Base-by-base conservation (phyloP, 306 rosid genomes). In the Dalbergia oliveri region DNA sequence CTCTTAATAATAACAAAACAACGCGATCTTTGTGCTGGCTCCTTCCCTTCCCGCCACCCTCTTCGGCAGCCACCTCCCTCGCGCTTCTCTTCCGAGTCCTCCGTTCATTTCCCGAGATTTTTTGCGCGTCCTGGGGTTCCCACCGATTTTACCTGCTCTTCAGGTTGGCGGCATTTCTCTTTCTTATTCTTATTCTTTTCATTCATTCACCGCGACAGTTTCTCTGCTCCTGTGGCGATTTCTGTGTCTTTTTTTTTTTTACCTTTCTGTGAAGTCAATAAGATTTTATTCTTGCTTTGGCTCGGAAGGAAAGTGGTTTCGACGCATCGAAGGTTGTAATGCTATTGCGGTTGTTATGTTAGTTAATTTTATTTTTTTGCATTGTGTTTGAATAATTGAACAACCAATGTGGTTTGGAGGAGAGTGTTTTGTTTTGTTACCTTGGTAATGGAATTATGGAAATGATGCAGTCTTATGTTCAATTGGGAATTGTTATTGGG, bases 191-290 rank as follows among this genome's bases (percentile, higher is more conserved):
- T 1, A 26, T 26, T 26, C 31, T 26, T 21, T 44, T 73, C 18
- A n/a, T n/a, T 66, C 16, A 10, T 72, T 85, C 64, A 23, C 70
- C 5, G 41, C 59, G 8, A 41, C 33, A 78, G 39, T 8, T 84
- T 37, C 58, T 75, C 47, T 69, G 59, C 44, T 74, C 62, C 19
- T 69, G 21, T 63, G 43, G 70, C 60, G 65, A 68, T 79, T 50
- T 9, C 31, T 74, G 12, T 45, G 16, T 34, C 6, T 43, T n/a
- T 23, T 6, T 0, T 37, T 37, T 37, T 37, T 4, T 5, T 4
- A 0, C 41, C 0, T 4, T 35, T 37, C 7, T 56, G 73, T 72
- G 23, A n/a, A 54, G 15, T 3, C 53, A 47, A 43, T 47, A 47
- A 47, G 53, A n/a, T 54, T 54, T 54, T 16, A 54, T 54, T 0